These are phyloP conservation scores for Penstemon barbatus DNA, from an alignment of 257 asterid genomes.

Conservation along the genomic window DNA sequence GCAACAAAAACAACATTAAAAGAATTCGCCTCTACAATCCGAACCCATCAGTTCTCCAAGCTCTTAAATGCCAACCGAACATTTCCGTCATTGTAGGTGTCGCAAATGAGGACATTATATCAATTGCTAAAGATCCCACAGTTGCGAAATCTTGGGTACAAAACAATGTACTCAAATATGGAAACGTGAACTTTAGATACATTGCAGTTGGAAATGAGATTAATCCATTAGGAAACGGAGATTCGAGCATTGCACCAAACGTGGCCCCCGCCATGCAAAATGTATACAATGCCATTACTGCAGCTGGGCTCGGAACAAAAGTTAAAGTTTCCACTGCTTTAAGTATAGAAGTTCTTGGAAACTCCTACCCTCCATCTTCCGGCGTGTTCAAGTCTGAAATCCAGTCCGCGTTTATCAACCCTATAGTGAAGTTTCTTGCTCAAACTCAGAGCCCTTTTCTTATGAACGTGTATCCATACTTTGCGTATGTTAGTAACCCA, in stretches of 20 bases:
- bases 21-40: constrained; percentile 39
- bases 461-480: constrained; percentile 42
- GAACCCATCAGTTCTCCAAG: constrained; percentile 32
- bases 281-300: constrained; percentile 21
- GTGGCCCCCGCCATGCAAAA: constrained; percentile 36
- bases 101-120: constrained; percentile 29
- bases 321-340: constrained; percentile 37
- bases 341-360: constrained; percentile 23
- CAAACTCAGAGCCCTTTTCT: constrained; percentile 30
- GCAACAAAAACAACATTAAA: constrained; percentile 30
- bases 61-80: constrained; percentile 28
- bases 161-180: constrained; percentile 22
- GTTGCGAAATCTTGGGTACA: constrained; percentile 41
- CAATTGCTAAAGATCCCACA: constrained; percentile 9
- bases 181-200: constrained; percentile 25
- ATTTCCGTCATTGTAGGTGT: constrained; percentile 38
- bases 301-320: background rate
- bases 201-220: constrained; percentile 47
- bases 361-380: constrained; percentile 37
- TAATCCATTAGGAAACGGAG: constrained; percentile 12
- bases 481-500: constrained; percentile 17
- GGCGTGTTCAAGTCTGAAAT: constrained; percentile 20
- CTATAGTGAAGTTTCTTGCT: constrained; percentile 27
- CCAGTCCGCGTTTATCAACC: background rate
- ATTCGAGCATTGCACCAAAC: constrained; percentile 15